phyloP scores from a whole-genome alignment of 306 rosid species.

The Medicago arabica region DNA sequence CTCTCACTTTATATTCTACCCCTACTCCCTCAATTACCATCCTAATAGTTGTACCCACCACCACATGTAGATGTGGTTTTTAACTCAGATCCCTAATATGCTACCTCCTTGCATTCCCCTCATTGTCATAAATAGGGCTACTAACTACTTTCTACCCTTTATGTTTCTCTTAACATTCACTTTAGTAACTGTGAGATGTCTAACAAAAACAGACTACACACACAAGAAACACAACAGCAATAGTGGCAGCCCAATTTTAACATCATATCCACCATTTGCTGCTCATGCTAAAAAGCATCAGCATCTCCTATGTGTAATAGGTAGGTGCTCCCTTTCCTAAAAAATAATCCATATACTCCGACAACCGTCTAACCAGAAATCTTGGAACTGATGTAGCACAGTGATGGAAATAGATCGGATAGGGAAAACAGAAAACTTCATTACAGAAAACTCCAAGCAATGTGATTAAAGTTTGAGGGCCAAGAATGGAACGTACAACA shows the following conservation, averaged over 20 bases:
- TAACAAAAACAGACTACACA: constrained; percentile 15
- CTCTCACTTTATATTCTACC: neutral
- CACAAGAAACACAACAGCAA: neutral
- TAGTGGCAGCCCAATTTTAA: constrained; percentile 5
- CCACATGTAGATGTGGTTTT: neutral
- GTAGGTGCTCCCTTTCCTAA: constrained; percentile 7
- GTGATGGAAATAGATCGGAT: neutral
- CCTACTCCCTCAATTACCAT: neutral
- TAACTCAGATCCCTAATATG: constrained; percentile 16
- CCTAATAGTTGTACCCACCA: constrained; percentile 1
- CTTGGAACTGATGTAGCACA: constrained; percentile 1
- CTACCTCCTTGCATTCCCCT: constrained; percentile 20
- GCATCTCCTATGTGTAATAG: neutral
- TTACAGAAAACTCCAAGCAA: neutral
- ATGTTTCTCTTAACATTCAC: neutral
- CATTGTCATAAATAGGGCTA: neutral
- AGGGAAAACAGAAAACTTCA: neutral
- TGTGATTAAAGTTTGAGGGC: neutral
- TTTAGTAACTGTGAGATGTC: neutral
- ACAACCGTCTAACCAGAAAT: constrained; percentile 13
- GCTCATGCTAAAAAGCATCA: neutral
- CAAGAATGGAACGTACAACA: neutral
- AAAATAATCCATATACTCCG: neutral
- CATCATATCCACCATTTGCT: neutral
- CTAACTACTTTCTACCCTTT: neutral